Evolutionary conservation across 1,284 basidiomycete genomes (phyloP), one percentile per base, ranked within the genome.

Genomic region (Cutaneotrichosporon daszewskae): DNA sequence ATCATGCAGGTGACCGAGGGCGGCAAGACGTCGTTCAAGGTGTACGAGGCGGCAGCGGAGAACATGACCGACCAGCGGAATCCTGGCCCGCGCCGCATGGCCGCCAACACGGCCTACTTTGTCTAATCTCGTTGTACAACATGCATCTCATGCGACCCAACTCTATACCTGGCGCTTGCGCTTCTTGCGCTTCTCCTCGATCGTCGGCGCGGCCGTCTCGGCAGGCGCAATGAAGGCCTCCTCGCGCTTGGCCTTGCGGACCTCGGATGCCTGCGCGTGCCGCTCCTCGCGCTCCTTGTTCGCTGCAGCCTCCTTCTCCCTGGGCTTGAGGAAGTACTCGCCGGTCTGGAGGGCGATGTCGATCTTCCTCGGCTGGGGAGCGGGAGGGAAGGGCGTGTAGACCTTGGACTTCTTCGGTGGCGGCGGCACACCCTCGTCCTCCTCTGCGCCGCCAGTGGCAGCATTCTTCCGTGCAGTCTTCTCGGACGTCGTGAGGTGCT

Each of bases 331-430:
- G 78, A 97, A 98, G 70, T 97, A 97, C 68, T 97, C 94, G 73
- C 94, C 94, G 5, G 85, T 87, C 66, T 96, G 92, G 56, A 98
- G 77, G 76, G 97, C 86, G 43, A 92, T 68, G 70, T 99, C 94
- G 64, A 97, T 77, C 83, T 98, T 98, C 61, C 89, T 83, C 27
- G 90, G 92, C 55, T 82, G 77, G 62, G 95, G 95, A 5, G 92
- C 76, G 20, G 95, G 95, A 24, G 95, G 95, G 81, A 98, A 99
- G 3, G 95, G 95, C 12, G 95, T 99, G 70, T 98, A 99, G n/a
- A 84, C 78, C 72, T 97, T 97, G 79, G 96, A 91, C 63, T 81
- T 78, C 32, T 76, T 75, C 58, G 33, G 32, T 11, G 49, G 28
- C 3, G 43, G 53, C 20, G 45, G 42, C 5, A 47, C 46, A 17